These are phyloP conservation scores for Myriosclerotinia curreyana DNA, from an alignment of 2,329 filamentous ascomycete genomes.

Conservation along the genomic window DNA sequence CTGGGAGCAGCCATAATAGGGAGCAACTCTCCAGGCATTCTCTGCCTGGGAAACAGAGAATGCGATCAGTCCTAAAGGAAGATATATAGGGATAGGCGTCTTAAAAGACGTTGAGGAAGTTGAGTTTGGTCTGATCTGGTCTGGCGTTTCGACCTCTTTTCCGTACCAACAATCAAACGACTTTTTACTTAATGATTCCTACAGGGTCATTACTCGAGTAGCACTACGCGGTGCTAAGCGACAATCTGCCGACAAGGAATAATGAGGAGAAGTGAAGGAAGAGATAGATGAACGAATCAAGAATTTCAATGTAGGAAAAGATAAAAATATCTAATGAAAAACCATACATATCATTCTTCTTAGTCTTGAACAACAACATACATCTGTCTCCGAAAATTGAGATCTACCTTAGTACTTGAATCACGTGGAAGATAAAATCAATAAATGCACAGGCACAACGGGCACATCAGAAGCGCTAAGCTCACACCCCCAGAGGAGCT, in stretches of 20 bases:
- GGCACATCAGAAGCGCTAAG: constrained; percentile 8
- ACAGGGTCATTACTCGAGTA: constrained; percentile 2
- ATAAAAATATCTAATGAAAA: neutral
- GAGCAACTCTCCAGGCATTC: constrained; percentile 41
- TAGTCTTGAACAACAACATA: neutral
- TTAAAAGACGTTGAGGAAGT: constrained; percentile 17
- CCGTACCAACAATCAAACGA: constrained; percentile 11
- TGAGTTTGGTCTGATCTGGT: constrained; percentile 10
- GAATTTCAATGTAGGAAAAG: neutral
- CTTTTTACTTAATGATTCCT: constrained; percentile 18
- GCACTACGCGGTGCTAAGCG: constrained; percentile 18
- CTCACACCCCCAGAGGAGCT: constrained; percentile 15
- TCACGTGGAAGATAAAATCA: constrained; percentile 12
- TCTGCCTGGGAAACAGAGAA: constrained; percentile 33
- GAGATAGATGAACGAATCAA: neutral
- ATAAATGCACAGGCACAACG: neutral
- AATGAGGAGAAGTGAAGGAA: constrained; percentile 8
- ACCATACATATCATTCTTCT: too few species aligned
- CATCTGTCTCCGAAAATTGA: neutral
- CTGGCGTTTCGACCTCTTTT: constrained; percentile 21
- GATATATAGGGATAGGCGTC: constrained; percentile 22
- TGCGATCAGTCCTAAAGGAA: constrained; percentile 31
- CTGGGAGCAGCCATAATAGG: constrained; percentile 39
- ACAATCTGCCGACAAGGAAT: constrained; percentile 10
- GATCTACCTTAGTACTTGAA: neutral